Percentiles rank a stretch among this genome's conserved stretches.
These are phyloP conservation scores for Tolypocladium nubicola DNA, from an alignment of 2,329 filamentous ascomycete genomes.

Conservation along the genomic window DNA sequence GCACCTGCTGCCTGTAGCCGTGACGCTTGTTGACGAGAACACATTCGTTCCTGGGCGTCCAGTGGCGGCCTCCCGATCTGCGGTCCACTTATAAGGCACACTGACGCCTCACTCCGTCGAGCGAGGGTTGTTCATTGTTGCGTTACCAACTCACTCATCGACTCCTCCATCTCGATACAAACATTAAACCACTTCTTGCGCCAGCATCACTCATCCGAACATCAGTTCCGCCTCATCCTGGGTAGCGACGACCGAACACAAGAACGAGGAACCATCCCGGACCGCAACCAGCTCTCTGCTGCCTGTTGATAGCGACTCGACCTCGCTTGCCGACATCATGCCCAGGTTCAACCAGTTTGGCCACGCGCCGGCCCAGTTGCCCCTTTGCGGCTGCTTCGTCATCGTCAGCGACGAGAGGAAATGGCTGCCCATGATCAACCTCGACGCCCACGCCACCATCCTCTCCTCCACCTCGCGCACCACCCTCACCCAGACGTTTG, in stretches of 20 bases:
- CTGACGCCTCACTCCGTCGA: neutral
- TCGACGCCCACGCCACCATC: constrained; percentile 51
- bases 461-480: constrained; percentile 40
- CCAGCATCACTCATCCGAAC: neutral
- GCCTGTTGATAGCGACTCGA: neutral
- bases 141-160: neutral
- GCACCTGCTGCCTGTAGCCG: neutral
- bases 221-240: neutral
- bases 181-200: neutral
- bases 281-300: neutral
- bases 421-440: constrained; percentile 48
- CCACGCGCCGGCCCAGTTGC: neutral
- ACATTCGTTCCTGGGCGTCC: neutral
- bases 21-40: neutral
- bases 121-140: too few species aligned
- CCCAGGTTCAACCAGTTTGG: neutral
- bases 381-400: constrained; percentile 25
- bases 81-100: neutral
- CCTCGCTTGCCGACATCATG: neutral
- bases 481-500: constrained; percentile 45
- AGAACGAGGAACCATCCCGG: neutral
- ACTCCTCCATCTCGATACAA: neutral
- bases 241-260: neutral
- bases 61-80: neutral
- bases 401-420: constrained; percentile 9